Evolutionary conservation across 139 green algal species (phyloP), one percentile per base, ranked within the genome.

Genomic region (Closterium sp.): DNA sequence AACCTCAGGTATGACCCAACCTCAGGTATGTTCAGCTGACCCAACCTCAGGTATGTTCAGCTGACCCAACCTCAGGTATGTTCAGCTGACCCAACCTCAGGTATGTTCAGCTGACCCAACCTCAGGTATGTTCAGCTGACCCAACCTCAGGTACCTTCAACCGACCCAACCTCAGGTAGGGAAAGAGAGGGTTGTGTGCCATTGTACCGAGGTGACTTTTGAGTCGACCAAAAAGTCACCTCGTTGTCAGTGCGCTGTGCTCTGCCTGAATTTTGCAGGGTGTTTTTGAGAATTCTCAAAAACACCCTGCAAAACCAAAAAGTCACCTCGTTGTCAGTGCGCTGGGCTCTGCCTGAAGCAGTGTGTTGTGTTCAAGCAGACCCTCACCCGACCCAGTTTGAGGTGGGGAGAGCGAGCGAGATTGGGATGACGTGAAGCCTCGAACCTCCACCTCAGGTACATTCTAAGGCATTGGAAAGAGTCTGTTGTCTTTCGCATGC

Each of bases 341-440:
- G n/a, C n/a, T 30, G 84, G 30, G 28, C 81, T 94, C 34, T 34
- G 89, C 19, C 21, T 94, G 25, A 16, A 2, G 10, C 64, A 91
- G 23, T 94, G 90, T 35, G 89, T 91, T 3, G 31, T 91, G 16
- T 94, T 94, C 35, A 87, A 97, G 95, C 96, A 97, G 33, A 97
- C 93, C 87, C 98, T 99, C 96, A 97, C 96, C 86, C 94, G 97
- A 0, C 93, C 93, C 89, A 98, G 98, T 91, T 97, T 94, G n/a
- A 64, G 91, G 87, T 94, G n/a, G n/a, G n/a, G n/a, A n/a, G n/a
- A n/a, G n/a, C n/a, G n/a, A n/a, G n/a, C n/a, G n/a, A n/a, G n/a
- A n/a, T n/a, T n/a, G n/a, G n/a, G n/a, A n/a, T n/a, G n/a, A n/a
- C n/a, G n/a, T n/a, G n/a, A n/a, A n/a, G n/a, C n/a, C n/a, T n/a